Conservation (phyloP, 495 filamentous ascomycete species). For the Podospora appendiculata region DNA sequence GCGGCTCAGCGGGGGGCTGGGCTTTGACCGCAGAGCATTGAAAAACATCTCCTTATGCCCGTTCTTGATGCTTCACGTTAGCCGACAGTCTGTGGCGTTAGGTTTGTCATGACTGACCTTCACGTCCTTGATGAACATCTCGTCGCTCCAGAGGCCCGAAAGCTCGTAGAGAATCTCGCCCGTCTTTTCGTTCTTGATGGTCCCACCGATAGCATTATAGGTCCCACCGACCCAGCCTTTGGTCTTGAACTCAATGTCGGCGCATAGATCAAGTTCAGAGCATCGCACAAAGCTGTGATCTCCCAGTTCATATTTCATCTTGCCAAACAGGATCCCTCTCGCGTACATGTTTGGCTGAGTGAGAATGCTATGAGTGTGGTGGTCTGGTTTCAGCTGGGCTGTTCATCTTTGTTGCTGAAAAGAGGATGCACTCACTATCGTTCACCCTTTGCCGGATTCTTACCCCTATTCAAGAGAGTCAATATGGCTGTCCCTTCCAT, state of each 20-base stretch:
- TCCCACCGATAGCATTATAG: slow-evolving; percentile 92
- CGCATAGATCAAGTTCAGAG: slow-evolving; percentile 75
- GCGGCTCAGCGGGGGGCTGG: slow-evolving; percentile 65
- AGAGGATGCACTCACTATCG: slow-evolving; percentile 61
- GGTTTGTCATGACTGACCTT: slow-evolving; percentile 44
- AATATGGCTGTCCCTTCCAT: slow-evolving; percentile 95
- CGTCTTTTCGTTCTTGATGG: slow-evolving; percentile 82
- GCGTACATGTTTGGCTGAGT: slow-evolving; percentile 99
- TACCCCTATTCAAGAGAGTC: slow-evolving; percentile 69
- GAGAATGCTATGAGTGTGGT: slow-evolving; percentile 50
- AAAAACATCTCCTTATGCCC: slow-evolving; percentile 85
- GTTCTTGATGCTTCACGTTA: slow-evolving; percentile 46
- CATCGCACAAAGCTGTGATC: slow-evolving; percentile 95
- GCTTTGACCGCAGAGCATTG: slow-evolving; percentile 68
- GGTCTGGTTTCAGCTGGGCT: no score
- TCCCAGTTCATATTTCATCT: slow-evolving; percentile 99
- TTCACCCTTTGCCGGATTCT: slow-evolving; percentile 60
- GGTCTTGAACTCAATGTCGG: slow-evolving; percentile 96
- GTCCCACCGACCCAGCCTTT: slow-evolving; percentile 96
- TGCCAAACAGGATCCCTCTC: slow-evolving; percentile 91
- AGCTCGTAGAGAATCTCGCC: slow-evolving; percentile 84
- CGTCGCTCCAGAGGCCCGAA: slow-evolving; percentile 85
- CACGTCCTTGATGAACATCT: slow-evolving; percentile 83
- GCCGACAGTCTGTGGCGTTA: not conserved
- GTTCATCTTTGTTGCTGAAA: not conserved